These are phyloP conservation scores for Puccinia novopanici DNA, from an alignment of 1,284 basidiomycete species.

Conservation along the genomic window DNA sequence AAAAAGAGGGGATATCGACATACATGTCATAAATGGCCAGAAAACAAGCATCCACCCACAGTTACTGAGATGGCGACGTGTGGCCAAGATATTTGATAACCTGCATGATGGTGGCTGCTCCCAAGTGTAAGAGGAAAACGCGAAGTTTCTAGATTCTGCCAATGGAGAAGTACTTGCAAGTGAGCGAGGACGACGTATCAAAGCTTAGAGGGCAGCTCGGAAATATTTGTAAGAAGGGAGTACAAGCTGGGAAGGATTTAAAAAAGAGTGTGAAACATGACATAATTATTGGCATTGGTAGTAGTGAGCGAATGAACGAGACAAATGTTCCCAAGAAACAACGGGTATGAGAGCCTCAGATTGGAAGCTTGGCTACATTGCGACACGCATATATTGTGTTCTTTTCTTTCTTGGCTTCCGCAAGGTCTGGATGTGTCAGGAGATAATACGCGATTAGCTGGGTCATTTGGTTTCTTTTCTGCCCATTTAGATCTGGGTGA, in stretches of 20 bases:
- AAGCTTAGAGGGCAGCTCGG: neutral
- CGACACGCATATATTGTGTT: constrained; percentile 30
- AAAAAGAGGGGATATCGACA: too few relatives aligned
- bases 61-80: too few relatives aligned
- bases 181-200: neutral
- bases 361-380: constrained; percentile 31
- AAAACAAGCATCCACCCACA: too few relatives aligned
- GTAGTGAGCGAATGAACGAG: neutral
- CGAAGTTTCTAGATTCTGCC: too few relatives aligned
- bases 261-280: neutral
- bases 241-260: neutral
- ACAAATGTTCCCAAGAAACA: neutral
- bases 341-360: constrained; percentile 1
- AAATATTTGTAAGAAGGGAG: neutral
- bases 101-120: too few relatives aligned
- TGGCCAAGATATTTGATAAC: too few relatives aligned
- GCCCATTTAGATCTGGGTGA: neutral
- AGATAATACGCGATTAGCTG: neutral
- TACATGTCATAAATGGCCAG: too few relatives aligned
- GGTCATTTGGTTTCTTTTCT: neutral
- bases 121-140: too few relatives aligned
- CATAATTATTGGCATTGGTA: neutral
- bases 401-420: constrained; percentile 38
- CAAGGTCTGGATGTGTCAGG: constrained; percentile 11
- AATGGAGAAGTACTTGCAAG: neutral